Evolutionary conservation across 352 stramenopile species (phyloP), one percentile per base, ranked within the genome.

Genomic region (Pelagophyceae sp.): DNA sequence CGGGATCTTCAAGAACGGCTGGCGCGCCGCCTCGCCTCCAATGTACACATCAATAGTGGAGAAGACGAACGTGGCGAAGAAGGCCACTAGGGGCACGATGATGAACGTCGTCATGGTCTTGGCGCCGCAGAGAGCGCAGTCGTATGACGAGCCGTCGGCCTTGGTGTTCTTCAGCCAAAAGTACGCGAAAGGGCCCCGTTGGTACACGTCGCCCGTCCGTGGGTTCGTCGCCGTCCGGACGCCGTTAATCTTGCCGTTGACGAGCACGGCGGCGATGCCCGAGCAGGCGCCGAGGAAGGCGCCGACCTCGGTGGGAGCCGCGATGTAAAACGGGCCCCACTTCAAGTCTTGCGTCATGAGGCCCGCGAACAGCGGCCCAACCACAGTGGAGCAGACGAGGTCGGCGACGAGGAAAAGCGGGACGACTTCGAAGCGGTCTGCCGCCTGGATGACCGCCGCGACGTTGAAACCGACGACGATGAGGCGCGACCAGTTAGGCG

Each of bases 71-170:
- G 80, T 83, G 23, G 79, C 77, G 65, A 87, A 75, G 25, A 76
- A 76, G 76, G 77, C 76, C 19, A 86, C 70, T 31, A 85, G 71
- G 72, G 85, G 85, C 32, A 82, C 84, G 11, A 89, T 71, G 77
- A 89, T 89, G 80, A 89, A 89, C 60, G 83, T 85, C 33, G 87
- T 65, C 85, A 89, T 88, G 6, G 83, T 88, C 40, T 83, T 85
- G 45, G 63, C 78, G 77, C 85, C 85, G 75, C 85, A 89, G 25
- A 89, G 81, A 69, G 85, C 78, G 72, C 85, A 89, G 61, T 86
- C 80, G 31, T 71, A 71, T 27, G 61, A 31, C 2, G 2, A 27
- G 27, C 61, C 61, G 35, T 74, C 38, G 67, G 33, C 5, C 72
- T 50, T 38, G 35, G 38, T 58, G 60, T 89, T 87, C 29, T 79